Conservation (phyloP, 108 stramenopile species). For the Skeletonema costatum region DNA sequence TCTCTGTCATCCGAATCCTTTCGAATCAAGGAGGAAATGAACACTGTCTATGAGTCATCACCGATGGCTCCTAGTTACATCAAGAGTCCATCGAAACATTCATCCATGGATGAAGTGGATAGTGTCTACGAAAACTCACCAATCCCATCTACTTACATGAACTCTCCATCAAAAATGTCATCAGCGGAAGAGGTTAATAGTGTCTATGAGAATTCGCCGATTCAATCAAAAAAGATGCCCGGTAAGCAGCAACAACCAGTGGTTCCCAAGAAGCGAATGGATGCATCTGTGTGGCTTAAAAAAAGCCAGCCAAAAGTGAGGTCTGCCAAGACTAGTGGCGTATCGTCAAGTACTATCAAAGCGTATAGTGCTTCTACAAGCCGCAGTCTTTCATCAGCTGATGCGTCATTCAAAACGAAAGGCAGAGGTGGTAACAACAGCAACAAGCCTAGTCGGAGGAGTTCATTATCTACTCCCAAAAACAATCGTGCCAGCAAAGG, state of each 20-base stretch:
- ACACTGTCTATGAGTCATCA: conserved; percentile 6
- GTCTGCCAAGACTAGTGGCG: background rate
- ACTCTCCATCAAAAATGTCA: background rate
- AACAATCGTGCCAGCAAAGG: background rate
- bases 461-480: background rate
- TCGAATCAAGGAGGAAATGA: conserved; percentile 15
- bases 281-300: background rate
- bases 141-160: background rate
- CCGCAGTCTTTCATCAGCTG: background rate
- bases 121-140: background rate
- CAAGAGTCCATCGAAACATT: conserved; percentile 1
- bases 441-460: background rate
- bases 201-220: background rate
- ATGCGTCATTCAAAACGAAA: background rate
- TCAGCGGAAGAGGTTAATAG: background rate
- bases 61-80: conserved; percentile 16
- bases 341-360: background rate
- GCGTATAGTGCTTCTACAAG: background rate
- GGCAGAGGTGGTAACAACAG: background rate
- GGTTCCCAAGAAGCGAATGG: background rate
- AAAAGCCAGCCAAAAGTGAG: background rate
- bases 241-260: background rate
- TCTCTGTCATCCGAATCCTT: conserved; percentile 6
- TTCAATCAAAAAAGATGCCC: background rate
- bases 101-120: background rate